Evolutionary conservation across 2,329 filamentous ascomycete species (phyloP).

Genomic region (Talaromyces islandicus): DNA sequence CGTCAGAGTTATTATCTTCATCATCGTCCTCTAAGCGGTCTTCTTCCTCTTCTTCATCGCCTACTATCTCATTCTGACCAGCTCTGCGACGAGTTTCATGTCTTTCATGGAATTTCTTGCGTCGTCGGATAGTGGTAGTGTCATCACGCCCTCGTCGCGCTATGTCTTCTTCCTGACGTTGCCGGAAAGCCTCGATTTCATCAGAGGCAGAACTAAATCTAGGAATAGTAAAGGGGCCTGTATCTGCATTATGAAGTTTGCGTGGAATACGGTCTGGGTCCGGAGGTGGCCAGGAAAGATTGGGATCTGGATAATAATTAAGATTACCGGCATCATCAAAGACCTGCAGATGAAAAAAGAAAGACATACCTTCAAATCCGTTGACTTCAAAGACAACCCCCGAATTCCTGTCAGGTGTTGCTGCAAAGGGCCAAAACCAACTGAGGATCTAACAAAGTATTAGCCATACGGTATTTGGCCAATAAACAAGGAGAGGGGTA

Average conservation of each 20-base stretch:
- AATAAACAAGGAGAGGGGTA: slow-evolving; percentile 7
- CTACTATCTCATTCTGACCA: slow-evolving; percentile 10
- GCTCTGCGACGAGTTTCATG: slow-evolving; percentile 17
- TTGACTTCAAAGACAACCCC: slow-evolving; percentile 53
- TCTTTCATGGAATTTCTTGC: slow-evolving; percentile 37
- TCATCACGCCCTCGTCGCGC: slow-evolving; percentile 33
- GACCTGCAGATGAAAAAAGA: neutral
- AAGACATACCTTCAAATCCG: slow-evolving; percentile 51
- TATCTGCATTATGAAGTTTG: slow-evolving; percentile 14
- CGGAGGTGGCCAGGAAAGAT: slow-evolving; percentile 42
- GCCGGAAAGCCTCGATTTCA: slow-evolving; percentile 48
- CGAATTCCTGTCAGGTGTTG: slow-evolving; percentile 40
- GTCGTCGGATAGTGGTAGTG: slow-evolving; percentile 23
- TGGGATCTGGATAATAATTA: slow-evolving; percentile 21
- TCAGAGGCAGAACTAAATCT: slow-evolving; percentile 31
- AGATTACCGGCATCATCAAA: neutral
- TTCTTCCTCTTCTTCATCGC: slow-evolving; percentile 14
- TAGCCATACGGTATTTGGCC: neutral
- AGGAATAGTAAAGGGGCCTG: slow-evolving; percentile 21
- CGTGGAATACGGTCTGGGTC: slow-evolving; percentile 45
- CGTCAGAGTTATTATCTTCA: neutral
- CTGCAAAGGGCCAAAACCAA: slow-evolving; percentile 58
- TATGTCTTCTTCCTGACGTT: slow-evolving; percentile 49
- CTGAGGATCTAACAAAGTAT: slow-evolving; percentile 34
- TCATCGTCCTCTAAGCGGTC: neutral